Evolutionary conservation across 1,139 yeast genomes (phyloP).

Genomic region (Pichia norvegensis): DNA sequence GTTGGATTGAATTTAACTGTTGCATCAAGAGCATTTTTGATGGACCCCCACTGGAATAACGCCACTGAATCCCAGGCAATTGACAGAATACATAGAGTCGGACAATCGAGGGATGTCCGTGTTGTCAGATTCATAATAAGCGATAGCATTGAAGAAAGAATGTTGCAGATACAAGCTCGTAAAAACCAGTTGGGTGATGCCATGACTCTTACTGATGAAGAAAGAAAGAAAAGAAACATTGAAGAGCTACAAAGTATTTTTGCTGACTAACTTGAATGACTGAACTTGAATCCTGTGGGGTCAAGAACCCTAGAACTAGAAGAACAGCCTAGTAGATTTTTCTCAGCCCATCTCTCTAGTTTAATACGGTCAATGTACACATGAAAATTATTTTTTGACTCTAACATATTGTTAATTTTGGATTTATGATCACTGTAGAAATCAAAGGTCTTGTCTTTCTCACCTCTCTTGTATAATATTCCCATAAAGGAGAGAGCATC

Average conservation of each 20-base stretch:
- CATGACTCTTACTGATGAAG: slow-evolving; percentile 70
- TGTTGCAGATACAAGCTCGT: slow-evolving; percentile 80
- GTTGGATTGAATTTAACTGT: slow-evolving; percentile 86
- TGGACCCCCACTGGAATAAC: slow-evolving; percentile 99
- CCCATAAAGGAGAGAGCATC: slow-evolving; percentile 57
- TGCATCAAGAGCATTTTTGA: slow-evolving; percentile 80
- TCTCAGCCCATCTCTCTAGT: slow-evolving; percentile 25
- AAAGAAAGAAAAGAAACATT: slow-evolving; percentile 60
- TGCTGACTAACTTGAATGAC: slow-evolving; percentile 1
- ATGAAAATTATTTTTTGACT: slow-evolving; percentile 19
- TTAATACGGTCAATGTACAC: slow-evolving; percentile 20
- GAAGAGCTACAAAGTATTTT: slow-evolving; percentile 78
- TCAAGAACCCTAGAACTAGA: neutral
- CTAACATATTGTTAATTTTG: slow-evolving; percentile 15
- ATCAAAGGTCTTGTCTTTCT: slow-evolving; percentile 21
- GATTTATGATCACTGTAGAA: slow-evolving; percentile 22
- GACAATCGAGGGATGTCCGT: slow-evolving; percentile 66
- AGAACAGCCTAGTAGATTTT: slow-evolving; percentile 11
- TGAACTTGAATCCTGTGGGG: neutral
- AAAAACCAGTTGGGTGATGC: slow-evolving; percentile 83
- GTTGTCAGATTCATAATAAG: slow-evolving; percentile 77
- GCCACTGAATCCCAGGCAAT: slow-evolving; percentile 93
- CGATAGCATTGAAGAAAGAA: slow-evolving; percentile 82
- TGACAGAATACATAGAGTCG: slow-evolving; percentile 88
- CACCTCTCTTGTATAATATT: slow-evolving; percentile 33